Base-by-base conservation (phyloP, 768 basidiomycete species). In the Cantharellus cinnabarinus region DNA sequence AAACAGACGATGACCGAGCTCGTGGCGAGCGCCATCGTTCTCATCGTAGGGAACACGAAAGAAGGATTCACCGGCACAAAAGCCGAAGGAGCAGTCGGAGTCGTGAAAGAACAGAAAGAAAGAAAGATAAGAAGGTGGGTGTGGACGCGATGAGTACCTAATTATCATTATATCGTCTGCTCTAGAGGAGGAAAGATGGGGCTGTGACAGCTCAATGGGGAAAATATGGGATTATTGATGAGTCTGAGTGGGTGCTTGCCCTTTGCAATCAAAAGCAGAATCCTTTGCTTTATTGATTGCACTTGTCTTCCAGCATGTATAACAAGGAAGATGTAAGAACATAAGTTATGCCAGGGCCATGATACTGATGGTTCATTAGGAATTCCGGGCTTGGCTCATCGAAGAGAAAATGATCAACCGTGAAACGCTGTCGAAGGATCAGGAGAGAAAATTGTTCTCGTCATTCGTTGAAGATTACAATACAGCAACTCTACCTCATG, bases 381-480 rank as follows among this genome's bases (percentile, higher is more conserved):
- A 95, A 70, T 95, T 94, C 69, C 77, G 86, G 58, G 79, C 85
- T 2, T 95, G 91, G 91, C 79, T 94, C 3, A 80, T 95, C 7
- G 91, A 95, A 68, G 91, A 95, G 67, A 80, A 86, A 52, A 87
- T 83, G 67, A 75, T 89, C 64, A 94, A 94, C 67, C 89, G 90
- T 0, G 91, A 94, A 70, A 83, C 83, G 2, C 74, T 90, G 52
- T 77, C 83, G 10, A 91, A 89, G 65, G 89, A 93, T 55, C 83
- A 84, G 62, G 81, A 79, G 61, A 83, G 80, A 70, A 90, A 89
- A 65, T 85, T 90, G 66, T 95, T 93, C 68, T 73, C 79, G 3
- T 75, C 76, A n/a, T 61, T 58, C 41, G 42, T 61, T 38, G 87
- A 89, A 68, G 87, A 89, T 66, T 89, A 75, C 66, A 87, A 89